Conservation (phyloP, 2,329 filamentous ascomycete genomes). For the Scytalidium sp. region DNA sequence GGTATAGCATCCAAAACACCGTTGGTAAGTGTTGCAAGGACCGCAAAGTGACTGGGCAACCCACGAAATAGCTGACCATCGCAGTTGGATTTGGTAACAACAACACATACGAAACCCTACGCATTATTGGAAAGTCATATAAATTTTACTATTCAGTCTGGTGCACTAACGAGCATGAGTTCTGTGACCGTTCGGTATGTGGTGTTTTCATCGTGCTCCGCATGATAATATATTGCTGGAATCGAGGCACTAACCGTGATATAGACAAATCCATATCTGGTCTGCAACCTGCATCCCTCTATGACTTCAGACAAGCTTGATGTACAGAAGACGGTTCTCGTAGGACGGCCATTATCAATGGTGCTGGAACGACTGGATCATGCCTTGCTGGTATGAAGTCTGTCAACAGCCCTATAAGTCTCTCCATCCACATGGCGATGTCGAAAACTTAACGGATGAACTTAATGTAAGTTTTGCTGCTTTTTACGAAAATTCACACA, state of each 20-base stretch:
- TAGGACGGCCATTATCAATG: constrained; percentile 31
- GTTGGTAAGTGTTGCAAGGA: too few species aligned
- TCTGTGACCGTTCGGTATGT: too few species aligned
- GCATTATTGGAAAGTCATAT: constrained; percentile 44
- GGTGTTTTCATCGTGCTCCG: too few species aligned
- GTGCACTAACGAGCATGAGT: constrained; percentile 64
- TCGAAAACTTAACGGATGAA: constrained; percentile 47
- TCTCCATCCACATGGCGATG: constrained; percentile 50
- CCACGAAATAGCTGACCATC: background rate
- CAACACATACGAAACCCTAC: constrained; percentile 46
- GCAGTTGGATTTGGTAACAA: too few species aligned
- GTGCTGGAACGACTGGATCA: constrained; percentile 47
- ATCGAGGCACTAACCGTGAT: too few species aligned
- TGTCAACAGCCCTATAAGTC: constrained; percentile 55
- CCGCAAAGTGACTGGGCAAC: background rate
- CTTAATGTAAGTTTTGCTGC: constrained; percentile 42
- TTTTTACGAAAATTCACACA: constrained; percentile 46
- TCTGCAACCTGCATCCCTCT: too few species aligned
- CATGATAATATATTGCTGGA: too few species aligned
- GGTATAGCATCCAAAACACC: too few species aligned
- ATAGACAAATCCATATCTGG: too few species aligned
- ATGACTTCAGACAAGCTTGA: too few species aligned
- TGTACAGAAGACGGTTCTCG: too few species aligned
- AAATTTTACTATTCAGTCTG: constrained; percentile 64
- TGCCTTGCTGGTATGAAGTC: too few species aligned